Percentiles rank a stretch among this genome's conserved stretches.
Evolutionary conservation across 2,329 filamentous ascomycete species (phyloP).

Genomic region (Colletotrichum somersetense): DNA sequence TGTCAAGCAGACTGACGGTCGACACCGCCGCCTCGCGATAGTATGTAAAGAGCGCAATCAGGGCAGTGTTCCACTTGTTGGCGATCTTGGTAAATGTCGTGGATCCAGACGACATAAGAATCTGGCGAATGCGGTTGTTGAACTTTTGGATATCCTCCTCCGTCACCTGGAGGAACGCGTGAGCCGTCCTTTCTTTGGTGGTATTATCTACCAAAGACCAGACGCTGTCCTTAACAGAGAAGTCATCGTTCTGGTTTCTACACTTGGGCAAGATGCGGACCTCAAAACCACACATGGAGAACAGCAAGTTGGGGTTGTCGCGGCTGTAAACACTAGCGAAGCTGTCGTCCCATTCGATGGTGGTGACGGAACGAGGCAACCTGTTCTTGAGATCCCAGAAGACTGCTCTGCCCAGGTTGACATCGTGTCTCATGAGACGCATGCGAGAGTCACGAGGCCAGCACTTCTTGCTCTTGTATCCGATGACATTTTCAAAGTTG

Average conservation of each 20-base stretch:
- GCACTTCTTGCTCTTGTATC: constrained; percentile 99
- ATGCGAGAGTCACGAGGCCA: constrained; percentile 98
- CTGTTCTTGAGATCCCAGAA: constrained; percentile 99
- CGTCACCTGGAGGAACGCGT: constrained; percentile 97
- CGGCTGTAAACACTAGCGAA: constrained; percentile 98
- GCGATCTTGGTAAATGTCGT: constrained; percentile 99
- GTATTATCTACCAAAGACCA: constrained; percentile 98
- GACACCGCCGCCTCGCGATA: constrained; percentile 98
- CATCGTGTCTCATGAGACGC: constrained; percentile 98
- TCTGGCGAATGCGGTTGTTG: constrained; percentile 98
- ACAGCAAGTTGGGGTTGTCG: constrained; percentile 96
- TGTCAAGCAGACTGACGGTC: constrained; percentile 92
- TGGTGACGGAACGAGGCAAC: constrained; percentile 92
- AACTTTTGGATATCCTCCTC: constrained; percentile 99
- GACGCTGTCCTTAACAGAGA: constrained; percentile 96
- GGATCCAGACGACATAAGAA: constrained; percentile 99
- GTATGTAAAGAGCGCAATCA: constrained; percentile 98
- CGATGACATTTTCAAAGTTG: constrained; percentile 99
- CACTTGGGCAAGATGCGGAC: constrained; percentile 96
- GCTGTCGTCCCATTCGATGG: constrained; percentile 99
- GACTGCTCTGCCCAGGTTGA: constrained; percentile 95
- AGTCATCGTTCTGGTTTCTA: constrained; percentile 95
- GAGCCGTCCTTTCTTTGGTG: constrained; percentile 95
- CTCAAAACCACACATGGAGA: constrained; percentile 98
- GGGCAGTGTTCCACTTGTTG: constrained; percentile 99